Evolutionary conservation across 768 basidiomycete species (phyloP), one percentile per base, ranked within the genome.

Genomic region (Mycena crocata): DNA sequence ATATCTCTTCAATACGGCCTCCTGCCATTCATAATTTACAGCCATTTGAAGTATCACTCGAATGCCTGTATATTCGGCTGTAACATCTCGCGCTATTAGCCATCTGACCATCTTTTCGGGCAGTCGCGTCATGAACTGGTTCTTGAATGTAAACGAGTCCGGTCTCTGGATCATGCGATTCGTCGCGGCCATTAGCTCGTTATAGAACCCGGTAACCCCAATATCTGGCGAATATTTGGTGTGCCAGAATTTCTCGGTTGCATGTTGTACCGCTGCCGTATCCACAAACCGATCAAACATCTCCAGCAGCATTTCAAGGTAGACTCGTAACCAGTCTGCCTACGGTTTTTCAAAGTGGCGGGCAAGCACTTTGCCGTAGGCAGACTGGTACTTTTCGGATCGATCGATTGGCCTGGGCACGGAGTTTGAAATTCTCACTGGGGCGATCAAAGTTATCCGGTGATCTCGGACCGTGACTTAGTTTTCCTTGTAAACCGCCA

Each of bases 241-340:
- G 2, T 46, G 13, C 58, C 45, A 56, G 39, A 56, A 56, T 9
- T 9, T 6, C 7, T 48, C 48, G 2, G 48, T 49, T 15, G 48
- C 58, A 7, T 60, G n/a, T 32, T 60, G 58, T 12, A 60, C 35
- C 9, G 14, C 14, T 34, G 48, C 15, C 24, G 46, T 50, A 32
- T 50, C 44, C 24, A 60, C 51, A 30, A 50, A 60, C 19, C 58
- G 46, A 26, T 60, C 48, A 28, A 50, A 60, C 34, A 60, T 32
- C 4, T 35, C 58, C 5, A 60, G 21, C 2, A 60, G 8, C 8
- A 50, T 21, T 2, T 60, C 45, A 15, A 37, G 31, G 15, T 48
- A n/a, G n/a, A n/a, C n/a, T n/a, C n/a, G n/a, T n/a, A n/a, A n/a
- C n/a, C n/a, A n/a, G n/a, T n/a, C n/a, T n/a, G n/a, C n/a, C n/a